phyloP scores from a whole-genome alignment of 306 rosid genomes.

The Coriaria nepalensis region DNA sequence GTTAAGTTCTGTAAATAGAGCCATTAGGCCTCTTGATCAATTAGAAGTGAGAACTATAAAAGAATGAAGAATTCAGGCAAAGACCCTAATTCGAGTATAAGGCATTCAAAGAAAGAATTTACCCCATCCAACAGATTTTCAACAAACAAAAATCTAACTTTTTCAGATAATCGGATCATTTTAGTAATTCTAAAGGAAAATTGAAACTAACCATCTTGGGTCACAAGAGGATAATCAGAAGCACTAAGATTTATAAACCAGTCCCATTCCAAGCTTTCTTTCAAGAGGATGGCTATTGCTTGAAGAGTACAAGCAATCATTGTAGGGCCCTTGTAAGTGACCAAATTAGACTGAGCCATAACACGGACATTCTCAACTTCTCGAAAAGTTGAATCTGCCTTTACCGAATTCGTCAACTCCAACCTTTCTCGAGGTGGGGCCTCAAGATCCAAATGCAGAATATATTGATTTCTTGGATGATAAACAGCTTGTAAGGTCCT shows the following conservation, averaged over 20 bases:
- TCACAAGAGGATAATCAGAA: constrained; percentile 92
- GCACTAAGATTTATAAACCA: constrained; percentile 98
- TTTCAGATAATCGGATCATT: too few species aligned
- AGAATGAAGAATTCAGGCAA: too few species aligned
- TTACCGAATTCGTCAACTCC: constrained; percentile 72
- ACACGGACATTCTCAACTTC: constrained; percentile 85
- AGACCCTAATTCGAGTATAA: too few species aligned
- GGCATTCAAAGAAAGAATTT: too few species aligned
- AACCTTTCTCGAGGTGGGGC: constrained; percentile 96
- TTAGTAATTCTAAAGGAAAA: too few species aligned
- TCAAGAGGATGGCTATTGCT: constrained; percentile 82
- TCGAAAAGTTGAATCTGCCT: constrained; percentile 62
- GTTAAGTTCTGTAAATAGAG: too few species aligned
- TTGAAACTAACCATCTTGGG: constrained; percentile 61
- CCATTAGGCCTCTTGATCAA: too few species aligned
- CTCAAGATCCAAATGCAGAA: constrained; percentile 93
- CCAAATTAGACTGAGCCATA: constrained; percentile 74
- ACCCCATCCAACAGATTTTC: too few species aligned
- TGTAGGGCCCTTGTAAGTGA: constrained; percentile 94
- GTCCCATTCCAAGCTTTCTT: constrained; percentile 61
- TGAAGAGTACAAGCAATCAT: constrained; percentile 98
- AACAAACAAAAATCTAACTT: too few species aligned
- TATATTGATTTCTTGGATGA: constrained; percentile 84
- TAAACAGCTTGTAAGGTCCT: constrained; percentile 88
- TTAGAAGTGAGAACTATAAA: too few species aligned